Conservation (phyloP, 1,139 yeast species). For the Yamadazyma sp. region DNA sequence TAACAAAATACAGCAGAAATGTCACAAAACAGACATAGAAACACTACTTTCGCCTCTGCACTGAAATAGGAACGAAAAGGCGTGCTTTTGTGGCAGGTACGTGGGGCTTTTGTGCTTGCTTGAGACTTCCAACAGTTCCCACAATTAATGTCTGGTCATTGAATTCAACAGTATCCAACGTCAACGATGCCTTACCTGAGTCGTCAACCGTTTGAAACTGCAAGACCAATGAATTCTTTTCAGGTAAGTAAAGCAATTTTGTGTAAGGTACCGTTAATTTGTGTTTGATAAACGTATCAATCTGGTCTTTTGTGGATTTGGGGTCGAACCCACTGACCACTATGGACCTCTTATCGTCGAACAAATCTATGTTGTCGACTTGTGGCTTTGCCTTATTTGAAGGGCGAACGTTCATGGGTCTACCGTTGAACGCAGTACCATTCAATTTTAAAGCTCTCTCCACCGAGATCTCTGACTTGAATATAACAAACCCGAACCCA, state of each 20-base stretch:
- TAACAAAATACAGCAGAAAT: too few species aligned
- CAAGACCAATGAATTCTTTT: slow-evolving; percentile 40
- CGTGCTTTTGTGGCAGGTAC: slow-evolving; percentile 1
- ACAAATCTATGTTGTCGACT: slow-evolving; percentile 16
- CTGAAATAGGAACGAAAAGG: slow-evolving; percentile 8
- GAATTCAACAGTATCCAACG: neutral
- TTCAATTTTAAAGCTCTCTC: slow-evolving; percentile 39
- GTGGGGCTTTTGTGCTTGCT: neutral
- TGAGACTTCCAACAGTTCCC: neutral
- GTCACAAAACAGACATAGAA: too few species aligned
- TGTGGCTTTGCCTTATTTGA: slow-evolving; percentile 12
- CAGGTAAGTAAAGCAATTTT: slow-evolving; percentile 35
- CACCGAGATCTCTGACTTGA: slow-evolving; percentile 37
- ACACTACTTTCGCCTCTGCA: slow-evolving; percentile 5
- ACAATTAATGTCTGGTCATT: neutral
- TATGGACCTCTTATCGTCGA: slow-evolving; percentile 33
- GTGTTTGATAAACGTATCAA: slow-evolving; percentile 30
- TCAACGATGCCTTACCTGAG: slow-evolving; percentile 54
- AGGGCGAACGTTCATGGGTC: slow-evolving; percentile 42
- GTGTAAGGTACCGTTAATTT: slow-evolving; percentile 33
- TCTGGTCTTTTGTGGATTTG: slow-evolving; percentile 45
- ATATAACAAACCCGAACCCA: slow-evolving; percentile 61
- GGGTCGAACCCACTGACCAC: slow-evolving; percentile 40
- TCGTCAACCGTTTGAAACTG: slow-evolving; percentile 46
- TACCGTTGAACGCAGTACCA: slow-evolving; percentile 35